Evolutionary conservation across 192 early-diverging fungal species (phyloP), one percentile per base, ranked within the genome.

Genomic region (Coemansia biformis): DNA sequence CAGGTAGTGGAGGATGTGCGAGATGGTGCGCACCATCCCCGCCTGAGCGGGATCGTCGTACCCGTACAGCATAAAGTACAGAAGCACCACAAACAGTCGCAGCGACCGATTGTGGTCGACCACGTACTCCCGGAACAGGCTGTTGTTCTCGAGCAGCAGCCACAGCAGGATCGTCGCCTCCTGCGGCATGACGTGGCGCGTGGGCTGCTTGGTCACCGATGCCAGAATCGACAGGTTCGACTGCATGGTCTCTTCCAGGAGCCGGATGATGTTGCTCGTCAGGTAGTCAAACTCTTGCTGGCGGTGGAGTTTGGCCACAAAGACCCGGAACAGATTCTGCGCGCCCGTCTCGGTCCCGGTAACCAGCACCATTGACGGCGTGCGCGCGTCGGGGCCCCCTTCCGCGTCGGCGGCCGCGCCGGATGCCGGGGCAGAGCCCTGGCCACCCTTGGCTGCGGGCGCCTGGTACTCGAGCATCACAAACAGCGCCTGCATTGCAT

Each of bases 121-220:
- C 31, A 77, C 43, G 33, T 73, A 66, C 36, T 64, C 63, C 36
- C 49, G 52, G 14, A 73, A 62, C 28, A 46, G 58, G 45, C 79
- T 76, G 60, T 96, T 96, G 39, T 77, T 63, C 38, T 92, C 87
- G 21, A 93, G 52, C 9, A 92, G 60, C 50, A 83, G 78, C 93
- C 93, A 96, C 36, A 89, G 83, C 18, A 93, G 57, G 80, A 90
- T 87, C 40, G 89, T 61, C 0, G 82, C 79, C 58, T 93, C 90
- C 26, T 66, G 66, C n/a, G 53, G 59, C 61, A 76, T 66, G 8
- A 50, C 63, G 18, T 42, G 45, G 17, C 49, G 49, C 8, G 58
- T 63, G 2, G 56, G 51, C 51, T 55, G 55, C 41, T 58, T 66
- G 48, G 58, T 59, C 10, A 62, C 63, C 3, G 62, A 76, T 7